phyloP scores from a whole-genome alignment of 257 asterid genomes.

The Oldenlandia corymbosa region DNA sequence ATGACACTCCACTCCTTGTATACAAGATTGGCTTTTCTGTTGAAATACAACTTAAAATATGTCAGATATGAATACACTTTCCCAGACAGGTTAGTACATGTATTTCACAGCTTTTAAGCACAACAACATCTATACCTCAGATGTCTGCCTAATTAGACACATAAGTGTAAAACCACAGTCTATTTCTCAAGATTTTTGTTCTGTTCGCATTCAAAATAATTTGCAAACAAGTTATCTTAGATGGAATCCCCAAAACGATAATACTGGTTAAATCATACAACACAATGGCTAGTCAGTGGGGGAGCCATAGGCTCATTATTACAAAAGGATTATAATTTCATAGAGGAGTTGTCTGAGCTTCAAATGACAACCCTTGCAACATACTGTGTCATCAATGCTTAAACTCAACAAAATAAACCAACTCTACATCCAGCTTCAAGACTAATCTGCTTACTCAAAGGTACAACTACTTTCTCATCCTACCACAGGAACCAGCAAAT shows the following conservation, averaged over 20 bases:
- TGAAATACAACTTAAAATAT: conserved; percentile 13
- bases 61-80: not conserved
- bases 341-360: not conserved
- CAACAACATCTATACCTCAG: not conserved
- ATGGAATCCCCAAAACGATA: not conserved
- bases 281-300: conserved; percentile 3
- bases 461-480: not conserved
- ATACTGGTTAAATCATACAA: too few relatives aligned
- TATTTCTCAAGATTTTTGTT: not conserved
- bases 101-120: not conserved
- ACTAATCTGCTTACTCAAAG: not conserved
- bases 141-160: not conserved
- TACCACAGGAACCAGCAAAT: not conserved
- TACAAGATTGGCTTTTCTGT: conserved; percentile 82
- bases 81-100: not conserved
- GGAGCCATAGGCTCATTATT: not conserved
- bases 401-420: not conserved
- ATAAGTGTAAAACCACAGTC: not conserved
- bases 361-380: not conserved
- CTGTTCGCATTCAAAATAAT: not conserved
- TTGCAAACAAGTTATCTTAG: not conserved
- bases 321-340: not conserved
- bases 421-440: not conserved
- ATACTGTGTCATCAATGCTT: not conserved
- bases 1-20: conserved; percentile 42